phyloP scores from a whole-genome alignment of 495 filamentous ascomycete species.

The Trichoderma erinaceum region DNA sequence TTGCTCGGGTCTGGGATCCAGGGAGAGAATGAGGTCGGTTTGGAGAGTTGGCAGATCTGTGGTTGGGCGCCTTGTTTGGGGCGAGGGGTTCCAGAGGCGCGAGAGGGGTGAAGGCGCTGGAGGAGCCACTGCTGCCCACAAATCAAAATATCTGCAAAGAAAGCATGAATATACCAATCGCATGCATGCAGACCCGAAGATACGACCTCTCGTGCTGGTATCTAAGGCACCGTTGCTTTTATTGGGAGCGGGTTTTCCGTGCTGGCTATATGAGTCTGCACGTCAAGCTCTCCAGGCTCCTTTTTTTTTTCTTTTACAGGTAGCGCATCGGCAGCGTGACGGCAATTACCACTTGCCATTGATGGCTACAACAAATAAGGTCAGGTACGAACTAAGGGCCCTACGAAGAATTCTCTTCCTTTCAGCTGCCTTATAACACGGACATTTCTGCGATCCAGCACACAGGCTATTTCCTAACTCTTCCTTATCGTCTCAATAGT shows the following conservation, averaged over 20 bases:
- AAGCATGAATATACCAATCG: background rate
- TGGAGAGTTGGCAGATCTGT: slow-evolving; percentile 6
- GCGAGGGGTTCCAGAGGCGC: slow-evolving; percentile 9
- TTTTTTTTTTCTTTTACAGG: background rate
- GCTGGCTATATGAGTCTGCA: background rate
- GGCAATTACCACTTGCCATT: background rate
- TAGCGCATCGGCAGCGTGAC: slow-evolving; percentile 4
- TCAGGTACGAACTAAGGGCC: no score
- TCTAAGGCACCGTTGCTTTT: background rate
- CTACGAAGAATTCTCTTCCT: no score
- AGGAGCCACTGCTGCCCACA: slow-evolving; percentile 14
- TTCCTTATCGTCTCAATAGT: background rate
- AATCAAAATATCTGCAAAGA: background rate
- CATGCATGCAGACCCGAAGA: background rate
- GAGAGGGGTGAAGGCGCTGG: slow-evolving; percentile 9
- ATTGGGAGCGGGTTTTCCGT: background rate
- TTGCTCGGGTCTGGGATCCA: background rate
- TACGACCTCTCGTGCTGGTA: background rate
- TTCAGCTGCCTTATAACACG: background rate
- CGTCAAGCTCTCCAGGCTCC: background rate
- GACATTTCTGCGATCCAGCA: background rate
- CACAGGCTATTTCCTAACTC: no score
- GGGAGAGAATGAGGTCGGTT: slow-evolving; percentile 11
- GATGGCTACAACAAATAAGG: background rate
- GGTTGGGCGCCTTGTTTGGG: slow-evolving; percentile 8